Percentiles rank a stretch among this genome's conserved stretches.
Conservation (phyloP, 164 flowering plant species). For the Protea cynaroides region DNA sequence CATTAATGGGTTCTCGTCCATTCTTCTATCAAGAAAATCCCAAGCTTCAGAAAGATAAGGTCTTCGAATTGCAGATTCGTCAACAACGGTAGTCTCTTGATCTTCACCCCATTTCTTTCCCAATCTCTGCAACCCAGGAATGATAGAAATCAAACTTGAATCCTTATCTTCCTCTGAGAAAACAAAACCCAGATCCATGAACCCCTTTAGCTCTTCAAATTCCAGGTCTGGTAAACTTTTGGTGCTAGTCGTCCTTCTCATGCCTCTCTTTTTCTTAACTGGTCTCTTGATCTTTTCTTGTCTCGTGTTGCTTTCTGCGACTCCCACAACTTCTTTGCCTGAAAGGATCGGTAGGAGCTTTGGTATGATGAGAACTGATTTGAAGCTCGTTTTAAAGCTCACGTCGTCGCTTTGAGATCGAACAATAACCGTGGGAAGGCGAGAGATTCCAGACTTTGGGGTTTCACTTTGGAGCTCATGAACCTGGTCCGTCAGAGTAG, state of each 20-base stretch:
- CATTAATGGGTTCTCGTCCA: constrained; percentile 23
- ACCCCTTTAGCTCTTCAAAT: too few species aligned
- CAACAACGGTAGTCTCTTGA: too few species aligned
- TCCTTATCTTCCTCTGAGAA: too few species aligned
- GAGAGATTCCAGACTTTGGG: constrained; percentile 11
- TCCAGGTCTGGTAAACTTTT: too few species aligned
- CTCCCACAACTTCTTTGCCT: constrained; percentile 26
- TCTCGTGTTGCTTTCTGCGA: not conserved
- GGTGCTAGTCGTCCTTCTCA: constrained; percentile 29
- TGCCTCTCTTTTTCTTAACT: not conserved
- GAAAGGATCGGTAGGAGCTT: constrained; percentile 49
- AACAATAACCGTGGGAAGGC: constrained; percentile 12
- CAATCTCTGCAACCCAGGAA: too few species aligned
- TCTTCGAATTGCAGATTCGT: constrained; percentile 28
- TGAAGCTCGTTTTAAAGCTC: constrained; percentile 14
- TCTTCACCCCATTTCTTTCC: too few species aligned
- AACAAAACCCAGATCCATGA: too few species aligned
- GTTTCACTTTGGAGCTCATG: constrained; percentile 1
- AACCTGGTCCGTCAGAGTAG: constrained; percentile 12
- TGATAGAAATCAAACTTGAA: too few species aligned
- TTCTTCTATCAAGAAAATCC: constrained; percentile 26
- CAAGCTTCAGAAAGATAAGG: constrained; percentile 87
- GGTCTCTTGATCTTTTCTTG: not conserved
- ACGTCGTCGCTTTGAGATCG: constrained; percentile 28
- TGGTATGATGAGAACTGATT: constrained; percentile 20